A percentile compares a stretch with the other conserved stretches of the same genome.
Conservation (phyloP, 768 basidiomycete species). For the Tylopilus balloui region DNA sequence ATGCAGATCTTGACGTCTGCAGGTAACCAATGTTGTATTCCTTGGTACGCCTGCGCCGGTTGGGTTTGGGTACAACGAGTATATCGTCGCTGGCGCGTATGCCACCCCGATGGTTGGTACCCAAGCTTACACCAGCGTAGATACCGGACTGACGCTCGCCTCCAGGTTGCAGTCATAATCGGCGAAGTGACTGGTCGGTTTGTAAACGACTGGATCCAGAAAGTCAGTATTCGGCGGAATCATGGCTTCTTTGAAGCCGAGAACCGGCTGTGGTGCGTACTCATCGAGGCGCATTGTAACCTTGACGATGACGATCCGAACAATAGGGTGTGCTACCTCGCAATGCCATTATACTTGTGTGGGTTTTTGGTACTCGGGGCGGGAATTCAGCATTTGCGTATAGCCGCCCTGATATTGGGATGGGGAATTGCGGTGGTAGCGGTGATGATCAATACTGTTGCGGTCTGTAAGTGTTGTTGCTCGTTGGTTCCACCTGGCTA, state of each 20-base stretch:
- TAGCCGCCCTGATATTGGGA: constrained; percentile 35
- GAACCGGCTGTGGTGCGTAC: constrained; percentile 37
- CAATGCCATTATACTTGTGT: constrained; percentile 37
- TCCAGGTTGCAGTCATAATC: constrained; percentile 43
- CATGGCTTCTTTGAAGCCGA: constrained; percentile 53
- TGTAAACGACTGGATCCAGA: constrained; percentile 48
- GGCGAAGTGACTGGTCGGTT: constrained; percentile 51
- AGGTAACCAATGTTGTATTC: constrained; percentile 56
- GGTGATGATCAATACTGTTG: constrained; percentile 39
- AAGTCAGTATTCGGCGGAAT: constrained; percentile 40
- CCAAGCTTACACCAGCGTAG: neutral
- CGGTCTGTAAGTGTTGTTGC: constrained; percentile 29
- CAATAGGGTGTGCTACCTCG: constrained; percentile 36
- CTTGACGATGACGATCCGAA: neutral
- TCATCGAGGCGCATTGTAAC: neutral
- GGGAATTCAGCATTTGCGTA: constrained; percentile 31
- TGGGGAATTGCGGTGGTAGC: constrained; percentile 41
- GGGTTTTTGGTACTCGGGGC: constrained; percentile 43
- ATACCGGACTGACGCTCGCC: neutral
- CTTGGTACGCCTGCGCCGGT: constrained; percentile 42
- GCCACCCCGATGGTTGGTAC: constrained; percentile 41
- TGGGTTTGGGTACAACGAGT: constrained; percentile 44
- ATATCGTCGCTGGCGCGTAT: constrained; percentile 40
- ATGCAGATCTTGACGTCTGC: neutral
- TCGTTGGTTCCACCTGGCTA: neutral